Base-by-base conservation (phyloP, 129 eudicot genomes). In the Ambrosia trifida region DNA sequence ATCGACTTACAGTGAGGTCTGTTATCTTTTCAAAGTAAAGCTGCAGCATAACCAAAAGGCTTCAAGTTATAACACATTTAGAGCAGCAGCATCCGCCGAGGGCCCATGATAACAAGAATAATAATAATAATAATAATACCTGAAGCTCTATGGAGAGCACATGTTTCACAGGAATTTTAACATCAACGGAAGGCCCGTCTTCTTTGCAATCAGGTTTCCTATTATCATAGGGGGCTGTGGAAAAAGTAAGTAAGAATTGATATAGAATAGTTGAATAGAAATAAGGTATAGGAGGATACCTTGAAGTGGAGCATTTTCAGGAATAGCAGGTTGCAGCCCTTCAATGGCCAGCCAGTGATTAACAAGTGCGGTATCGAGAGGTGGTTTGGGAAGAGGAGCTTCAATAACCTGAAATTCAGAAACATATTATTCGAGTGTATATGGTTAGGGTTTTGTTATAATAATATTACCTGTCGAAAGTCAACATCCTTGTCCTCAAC, bases 81-180 rank as follows among this genome's bases (percentile, higher is more conserved):
- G 12, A 9, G 49, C 33, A 32, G 38, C 14, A 72, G 0, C 31
- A 73, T 38, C 18, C 16, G 7, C 47, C 33, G 11, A 53, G 11
- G 44, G 41, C 49, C 40, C 28, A 75, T 7, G 10, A 41, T 56
- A 59, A 69, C 51, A 64, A 60, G 16, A n/a, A n/a, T n/a, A n/a
- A n/a, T n/a, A n/a, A n/a, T n/a, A n/a, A n/a, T n/a, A n/a, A n/a
- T n/a, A 47, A 35, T 4, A 24, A 56, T 83, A 93, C 98, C 98
- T 95, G 99, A 65, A 90, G 97, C 83, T 94, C 99, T 71, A 87
- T 87, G 33, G 99, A 94, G 33, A 90, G 85, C 28, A 90, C 99
- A 81, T 89, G 97, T 80, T 94, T 94, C 51, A 85, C 85, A 45
- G 94, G 99, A 24, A 81, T 72, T 83, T 86, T 95, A 40, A 86